Evolutionary conservation across 305 asterid genomes (phyloP), one percentile per base, ranked within the genome.

Genomic region (Striga hermonthica): DNA sequence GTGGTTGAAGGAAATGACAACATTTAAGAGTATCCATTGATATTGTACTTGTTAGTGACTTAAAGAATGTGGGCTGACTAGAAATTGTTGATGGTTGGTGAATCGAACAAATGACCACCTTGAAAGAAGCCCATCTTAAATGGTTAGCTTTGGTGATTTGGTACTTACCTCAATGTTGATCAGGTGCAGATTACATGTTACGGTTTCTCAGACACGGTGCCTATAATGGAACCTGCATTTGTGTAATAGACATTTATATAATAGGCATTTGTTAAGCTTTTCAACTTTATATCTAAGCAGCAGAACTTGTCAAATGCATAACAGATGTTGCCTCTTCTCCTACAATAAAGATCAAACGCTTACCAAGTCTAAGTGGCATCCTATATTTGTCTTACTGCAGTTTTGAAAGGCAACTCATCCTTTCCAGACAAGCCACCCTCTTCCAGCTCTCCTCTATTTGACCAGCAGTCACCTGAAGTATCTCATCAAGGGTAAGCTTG

Each of bases 381-480:
- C 39, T 50, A 48, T 58, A 40, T 50, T 66, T 67, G 40, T 72
- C 72, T 43, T 49, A 16, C 55, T 88, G 83, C 96, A 93, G 95
- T 93, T 71, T 76, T 90, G 75, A 93, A 90, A 83, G 94, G 97
- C 72, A 81, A 66, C 80, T 79, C 98, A 67, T 90, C 89, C 65
- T 74, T 88, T 63, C 95, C 95, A 0, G 98, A 93, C 60, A 93
- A 93, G 79, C 68, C 80, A 48, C 85, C 90, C 13, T 75, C 94
- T 59, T 77, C 95, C 65, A 65, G 83, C 76, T 79, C 88, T 55
- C 85, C 91, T 72, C 65, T 64, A 67, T 78, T 75, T 62, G 96
- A 93, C 70, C 91, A 81, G 77, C 97, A 79, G 67, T 65, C 94
- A 62, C 63, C 84, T 65, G 98, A 90, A 60, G 80, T 43, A 58